Percentiles rank a stretch among this genome's conserved stretches.
Evolutionary conservation across 768 basidiomycete species (phyloP).

Genomic region (Boletus pseudopeckii): DNA sequence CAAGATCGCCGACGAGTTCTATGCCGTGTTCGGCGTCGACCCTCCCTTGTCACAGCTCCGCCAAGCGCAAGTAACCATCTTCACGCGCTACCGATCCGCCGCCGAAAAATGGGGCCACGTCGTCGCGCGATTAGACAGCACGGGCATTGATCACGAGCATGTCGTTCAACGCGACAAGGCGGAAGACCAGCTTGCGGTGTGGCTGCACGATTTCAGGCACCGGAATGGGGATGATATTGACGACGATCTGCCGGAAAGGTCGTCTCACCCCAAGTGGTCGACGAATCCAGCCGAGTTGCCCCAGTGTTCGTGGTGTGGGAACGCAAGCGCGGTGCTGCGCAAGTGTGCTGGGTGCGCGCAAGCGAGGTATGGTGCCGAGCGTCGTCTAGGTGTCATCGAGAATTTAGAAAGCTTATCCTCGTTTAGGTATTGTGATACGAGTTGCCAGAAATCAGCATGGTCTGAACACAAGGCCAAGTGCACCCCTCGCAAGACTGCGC

Average conservation of each 20-base stretch:
- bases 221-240: constrained; percentile 39
- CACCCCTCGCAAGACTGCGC: background rate
- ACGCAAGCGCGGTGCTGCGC: constrained; percentile 54
- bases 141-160: constrained; percentile 29
- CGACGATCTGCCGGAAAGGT: constrained; percentile 26
- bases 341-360: constrained; percentile 48
- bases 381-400: background rate
- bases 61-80: constrained; percentile 49
- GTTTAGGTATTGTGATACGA: constrained; percentile 13
- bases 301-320: constrained; percentile 60
- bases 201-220: constrained; percentile 50
- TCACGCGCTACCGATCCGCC: constrained; percentile 43
- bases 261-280: constrained; percentile 45
- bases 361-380: constrained; percentile 31
- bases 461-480: constrained; percentile 14
- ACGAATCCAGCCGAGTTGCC: constrained; percentile 51
- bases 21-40: constrained; percentile 40
- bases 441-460: constrained; percentile 17
- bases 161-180: constrained; percentile 36
- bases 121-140: constrained; percentile 36
- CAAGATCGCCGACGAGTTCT: constrained; percentile 51
- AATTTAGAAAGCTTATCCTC: background rate
- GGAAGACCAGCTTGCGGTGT: constrained; percentile 56
- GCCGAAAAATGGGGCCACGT: constrained; percentile 45
- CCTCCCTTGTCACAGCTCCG: constrained; percentile 52